Evolutionary conservation across 805 yeast species (phyloP), one percentile per base, ranked within the genome.

Genomic region (Starmerella floris): DNA sequence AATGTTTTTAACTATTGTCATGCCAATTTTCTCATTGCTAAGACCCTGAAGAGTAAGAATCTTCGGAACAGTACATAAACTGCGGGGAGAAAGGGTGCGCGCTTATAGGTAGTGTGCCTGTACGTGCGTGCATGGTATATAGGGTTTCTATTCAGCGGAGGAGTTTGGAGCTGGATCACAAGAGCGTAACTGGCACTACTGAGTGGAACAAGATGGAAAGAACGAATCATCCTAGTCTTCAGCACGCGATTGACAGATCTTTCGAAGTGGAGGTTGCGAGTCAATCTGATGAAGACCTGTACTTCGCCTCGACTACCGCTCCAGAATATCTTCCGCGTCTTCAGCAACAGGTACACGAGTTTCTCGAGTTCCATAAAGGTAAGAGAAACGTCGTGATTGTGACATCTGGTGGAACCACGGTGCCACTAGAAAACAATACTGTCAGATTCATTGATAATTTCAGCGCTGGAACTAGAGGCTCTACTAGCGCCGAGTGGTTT

Each of bases 321-420:
- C 97, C 97, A 2, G 57, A 66, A 2, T 84, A 88, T 56, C 66
- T 91, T 25, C 70, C 71, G 2, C 76, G 76, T 38, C 63, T 88
- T 23, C 69, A 74, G 34, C 49, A 55, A 5, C 75, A 77, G 46
- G 76, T 82, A 8, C 58, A 63, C 9, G 69, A 69, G 1, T 88
- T 88, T 58, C 70, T 87, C 35, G 60, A 69, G 20, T 62, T 54
- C 44, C 94, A 84, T 55, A 50, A 59, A 13, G 28, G 33, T 10
- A 44, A 51, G 2, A 51, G 68, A 3, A 73, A 69, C 37, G 72
- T 88, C 13, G 97, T 76, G 0, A 64, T 88, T 35, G 94, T 88
- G 3, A 91, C 98, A 0, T 77, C 88, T 8, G 99, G 99, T 21
- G 99, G 99, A 20, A 91, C 98, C 1, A 88, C 96, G 0, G 99